These are phyloP conservation scores for Trichoderma atroviride DNA, from an alignment of 2,329 filamentous ascomycete genomes.

Conservation along the genomic window DNA sequence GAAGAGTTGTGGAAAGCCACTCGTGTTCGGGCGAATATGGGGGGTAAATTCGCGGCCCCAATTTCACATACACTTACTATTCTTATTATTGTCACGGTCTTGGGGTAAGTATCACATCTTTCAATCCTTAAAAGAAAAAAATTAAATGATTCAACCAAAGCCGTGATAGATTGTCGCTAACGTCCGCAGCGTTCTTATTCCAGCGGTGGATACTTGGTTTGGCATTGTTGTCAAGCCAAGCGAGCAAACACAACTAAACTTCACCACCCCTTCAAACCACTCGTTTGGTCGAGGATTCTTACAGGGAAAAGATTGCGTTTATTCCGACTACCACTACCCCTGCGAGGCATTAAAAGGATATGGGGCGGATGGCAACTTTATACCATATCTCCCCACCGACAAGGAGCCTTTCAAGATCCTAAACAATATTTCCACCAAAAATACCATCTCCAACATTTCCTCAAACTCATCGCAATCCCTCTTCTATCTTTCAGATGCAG, in stretches of 20 bases:
- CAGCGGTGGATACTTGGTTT: constrained; percentile 6
- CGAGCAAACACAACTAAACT: background rate
- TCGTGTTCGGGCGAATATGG: background rate
- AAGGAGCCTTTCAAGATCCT: background rate
- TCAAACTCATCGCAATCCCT: background rate
- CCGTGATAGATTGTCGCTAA: background rate
- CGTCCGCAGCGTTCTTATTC: background rate
- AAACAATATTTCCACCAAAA: background rate
- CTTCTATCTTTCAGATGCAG: background rate
- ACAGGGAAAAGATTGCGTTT: background rate
- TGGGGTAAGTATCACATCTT: background rate
- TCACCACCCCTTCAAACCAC: background rate
- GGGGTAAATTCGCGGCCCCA: background rate
- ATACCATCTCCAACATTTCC: background rate
- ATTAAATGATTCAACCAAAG: accelerated
- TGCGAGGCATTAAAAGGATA: background rate
- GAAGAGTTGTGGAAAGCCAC: background rate
- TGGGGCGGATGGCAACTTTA: background rate
- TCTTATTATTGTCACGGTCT: background rate
- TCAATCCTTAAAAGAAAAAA: background rate
- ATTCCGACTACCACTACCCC: background rate
- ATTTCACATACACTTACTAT: background rate
- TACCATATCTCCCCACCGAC: background rate
- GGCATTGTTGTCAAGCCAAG: background rate
- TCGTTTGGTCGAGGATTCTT: background rate